Evolutionary conservation across 371 early-diverging fungal species (phyloP), one percentile per base, ranked within the genome.

Genomic region (Rhizopus stolonifer): DNA sequence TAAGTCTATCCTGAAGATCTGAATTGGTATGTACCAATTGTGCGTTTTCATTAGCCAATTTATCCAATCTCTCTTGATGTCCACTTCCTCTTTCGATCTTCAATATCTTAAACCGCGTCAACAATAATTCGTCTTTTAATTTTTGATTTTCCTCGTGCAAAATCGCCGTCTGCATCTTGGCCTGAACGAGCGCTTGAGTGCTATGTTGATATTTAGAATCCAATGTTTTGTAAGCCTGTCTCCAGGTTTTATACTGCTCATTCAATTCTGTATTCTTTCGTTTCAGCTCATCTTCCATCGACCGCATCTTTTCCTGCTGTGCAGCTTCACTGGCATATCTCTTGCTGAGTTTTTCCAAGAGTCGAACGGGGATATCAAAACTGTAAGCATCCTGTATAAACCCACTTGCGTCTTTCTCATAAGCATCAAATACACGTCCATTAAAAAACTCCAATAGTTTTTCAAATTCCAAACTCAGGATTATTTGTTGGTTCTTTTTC

Each of bases 401-500:
- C n/a, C 38, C 55, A 36, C 50, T 55, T 13, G 46, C 40, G 42
- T 62, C 50, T 31, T 62, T 59, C 45, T 76, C 74, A 61, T 85
- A 92, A 13, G 71, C 70, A 29, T 90, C 88, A 73, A 89, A 92
- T 22, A 94, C 65, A 0, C 79, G 82, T 40, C 74, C 72, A 54
- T 91, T 89, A 31, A 98, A 76, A 66, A 87, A 96, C 48, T 91
- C 86, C 40, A 96, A 63, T 13, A 95, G 65, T 2, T 64, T 67
- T 58, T 95, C 96, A 67, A 94, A 93, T 13, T 88, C 88, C 39
- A 92, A 69, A 6, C 72, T 69, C 33, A 95, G 69, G 26, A 98
- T 77, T 2, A 67, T 68, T 17, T 84, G 81, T 49, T 86, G 83
- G 64, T 93, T 90, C 7, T 81, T 76, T 61, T 86, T 81, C 56